phyloP scores from a whole-genome alignment of 169 alveolate species.

The Eimeria zaria region DNA sequence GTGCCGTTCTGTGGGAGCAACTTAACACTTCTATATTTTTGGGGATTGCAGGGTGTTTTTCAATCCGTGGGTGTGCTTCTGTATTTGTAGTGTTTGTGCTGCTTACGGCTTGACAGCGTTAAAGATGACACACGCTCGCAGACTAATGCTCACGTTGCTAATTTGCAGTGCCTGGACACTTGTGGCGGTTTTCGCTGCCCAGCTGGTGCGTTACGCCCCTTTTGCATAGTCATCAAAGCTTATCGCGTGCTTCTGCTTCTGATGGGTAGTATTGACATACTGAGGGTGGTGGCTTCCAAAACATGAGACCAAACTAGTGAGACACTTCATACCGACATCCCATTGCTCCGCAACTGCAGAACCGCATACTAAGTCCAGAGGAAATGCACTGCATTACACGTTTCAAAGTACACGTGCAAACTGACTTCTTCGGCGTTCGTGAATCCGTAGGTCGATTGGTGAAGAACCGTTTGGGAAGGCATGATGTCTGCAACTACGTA shows the following conservation, averaged over 20 bases:
- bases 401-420: not conserved
- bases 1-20: not conserved
- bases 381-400: not conserved
- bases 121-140: not conserved
- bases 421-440: not conserved
- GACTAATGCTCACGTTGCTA: too few species aligned
- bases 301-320: not conserved
- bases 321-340: not conserved
- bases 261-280: not conserved
- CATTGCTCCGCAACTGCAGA: not conserved
- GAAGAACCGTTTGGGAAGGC: not conserved
- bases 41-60: not conserved
- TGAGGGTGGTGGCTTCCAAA: not conserved
- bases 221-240: too few species aligned
- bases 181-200: not conserved
- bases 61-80: not conserved
- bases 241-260: not conserved
- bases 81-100: not conserved
- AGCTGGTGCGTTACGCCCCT: not conserved
- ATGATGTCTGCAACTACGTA: not conserved
- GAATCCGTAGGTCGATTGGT: not conserved
- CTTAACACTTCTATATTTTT: not conserved
- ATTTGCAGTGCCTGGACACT: not conserved
- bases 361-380: not conserved
- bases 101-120: too few species aligned